Percentiles rank a stretch among this genome's conserved stretches.
These are phyloP conservation scores for Tetradesmus obliquus DNA, from an alignment of 139 green algal genomes.

Conservation along the genomic window DNA sequence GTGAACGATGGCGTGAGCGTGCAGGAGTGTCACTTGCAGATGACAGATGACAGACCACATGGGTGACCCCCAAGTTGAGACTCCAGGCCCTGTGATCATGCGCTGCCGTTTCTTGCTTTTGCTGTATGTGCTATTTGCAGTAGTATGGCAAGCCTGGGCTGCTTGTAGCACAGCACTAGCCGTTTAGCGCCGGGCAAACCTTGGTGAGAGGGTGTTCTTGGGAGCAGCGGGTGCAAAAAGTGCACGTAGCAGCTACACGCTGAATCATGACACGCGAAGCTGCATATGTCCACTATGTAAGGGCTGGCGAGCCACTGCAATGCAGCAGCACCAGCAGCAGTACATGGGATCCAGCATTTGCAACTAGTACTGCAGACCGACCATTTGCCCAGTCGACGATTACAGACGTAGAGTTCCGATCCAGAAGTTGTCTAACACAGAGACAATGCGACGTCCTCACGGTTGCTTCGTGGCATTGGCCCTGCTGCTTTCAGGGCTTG, in stretches of 20 bases:
- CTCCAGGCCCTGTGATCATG: too few relatives aligned
- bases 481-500: background rate
- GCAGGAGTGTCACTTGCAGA: too few relatives aligned
- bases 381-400: too few relatives aligned
- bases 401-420: too few relatives aligned
- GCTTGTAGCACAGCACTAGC: background rate
- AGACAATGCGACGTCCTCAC: background rate
- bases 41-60: background rate
- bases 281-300: background rate
- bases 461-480: background rate
- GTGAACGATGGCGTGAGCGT: too few relatives aligned
- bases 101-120: too few relatives aligned
- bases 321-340: background rate
- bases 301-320: background rate
- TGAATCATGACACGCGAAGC: background rate
- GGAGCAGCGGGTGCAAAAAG: background rate
- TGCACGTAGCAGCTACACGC: constrained; percentile 8
- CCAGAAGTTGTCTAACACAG: too few relatives aligned
- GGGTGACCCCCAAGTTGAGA: too few relatives aligned
- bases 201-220: background rate
- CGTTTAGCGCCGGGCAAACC: background rate
- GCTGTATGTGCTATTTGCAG: too few relatives aligned
- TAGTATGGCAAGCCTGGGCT: background rate
- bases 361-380: background rate
- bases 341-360: background rate